These are phyloP conservation scores for Candida methanosorbosa DNA, from an alignment of 805 yeast species.

Conservation along the genomic window DNA sequence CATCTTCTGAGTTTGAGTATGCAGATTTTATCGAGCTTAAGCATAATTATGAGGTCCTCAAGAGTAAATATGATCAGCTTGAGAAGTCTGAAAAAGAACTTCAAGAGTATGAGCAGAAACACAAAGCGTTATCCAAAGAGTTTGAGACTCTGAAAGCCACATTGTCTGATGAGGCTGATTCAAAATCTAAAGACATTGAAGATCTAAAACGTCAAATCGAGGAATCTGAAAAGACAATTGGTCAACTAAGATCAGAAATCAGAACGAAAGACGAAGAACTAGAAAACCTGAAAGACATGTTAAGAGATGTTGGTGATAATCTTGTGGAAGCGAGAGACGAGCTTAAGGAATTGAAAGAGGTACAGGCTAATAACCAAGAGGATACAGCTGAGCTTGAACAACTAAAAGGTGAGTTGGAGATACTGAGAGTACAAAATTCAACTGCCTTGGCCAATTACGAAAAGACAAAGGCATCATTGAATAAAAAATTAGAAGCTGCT, in stretches of 20 bases:
- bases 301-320: conserved; percentile 70
- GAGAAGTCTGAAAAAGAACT: conserved; percentile 6
- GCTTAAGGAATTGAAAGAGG: conserved; percentile 29
- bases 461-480: conserved; percentile 15
- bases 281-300: conserved; percentile 65
- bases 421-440: conserved; percentile 27
- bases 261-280: conserved; percentile 49
- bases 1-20: not conserved
- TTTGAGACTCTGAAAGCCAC: not conserved
- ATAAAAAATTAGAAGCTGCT: conserved; percentile 14
- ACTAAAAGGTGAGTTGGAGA: conserved; percentile 15
- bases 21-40: conserved; percentile 15
- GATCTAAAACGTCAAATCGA: conserved; percentile 4
- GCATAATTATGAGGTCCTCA: conserved; percentile 13
- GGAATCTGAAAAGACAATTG: conserved; percentile 4
- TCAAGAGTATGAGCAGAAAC: conserved; percentile 4
- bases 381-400: conserved; percentile 1
- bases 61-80: conserved; percentile 5
- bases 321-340: conserved; percentile 62
- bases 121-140: conserved; percentile 3
- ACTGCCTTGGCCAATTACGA: conserved; percentile 28
- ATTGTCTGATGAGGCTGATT: conserved; percentile 1
- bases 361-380: conserved; percentile 1
- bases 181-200: not conserved
- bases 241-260: conserved; percentile 22